Evolutionary conservation across 257 asterid species (phyloP), one percentile per base, ranked within the genome.

Genomic region (Datura wrightii): DNA sequence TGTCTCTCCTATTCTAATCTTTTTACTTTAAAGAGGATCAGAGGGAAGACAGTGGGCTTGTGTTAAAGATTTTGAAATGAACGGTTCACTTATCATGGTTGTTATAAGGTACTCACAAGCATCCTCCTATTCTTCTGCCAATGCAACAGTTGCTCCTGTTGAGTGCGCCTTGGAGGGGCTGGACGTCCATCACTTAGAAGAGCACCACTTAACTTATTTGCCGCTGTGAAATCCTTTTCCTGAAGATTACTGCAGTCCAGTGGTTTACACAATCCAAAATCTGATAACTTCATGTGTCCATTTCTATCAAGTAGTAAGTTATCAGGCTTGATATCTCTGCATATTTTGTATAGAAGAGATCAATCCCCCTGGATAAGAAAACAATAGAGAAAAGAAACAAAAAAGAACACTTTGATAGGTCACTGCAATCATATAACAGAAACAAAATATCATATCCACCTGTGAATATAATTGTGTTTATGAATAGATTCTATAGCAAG

Each of bases 261-360:
- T 31, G 99, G 99, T 89, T 96, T 96, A 86, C 99, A 96, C 86
- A 96, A 85, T 82, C 98, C 99, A 86, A 96, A 96, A 90, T 96
- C 99, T 24, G 99, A 96, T 85, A 96, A 87, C 88, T 94, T 96
- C 98, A 96, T 93, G 85, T 96, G 99, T 63, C 99, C 99, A 81
- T 92, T 42, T 90, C 92, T 91, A 93, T 96, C 99, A 85, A 96
- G 97, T 60, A 96, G 98, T 90, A 96, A 88, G 91, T 96, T 96
- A 87, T 96, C 99, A 58, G 99, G 99, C 91, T 96, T 96, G 92
- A 96, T 96, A 84, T 96, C 99, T 88, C 99, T 96, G 98, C 85
- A 84, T 86, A 89, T 62, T 63, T 80, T 69, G 82, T 67, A 84
- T 55, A 69, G 65, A 82, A 65, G 63, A 54, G 39, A 69, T 82